Percentiles rank a stretch among this genome's conserved stretches.
Evolutionary conservation across 108 stramenopile species (phyloP).

Genomic region (Stephanodiscus triporus): DNA sequence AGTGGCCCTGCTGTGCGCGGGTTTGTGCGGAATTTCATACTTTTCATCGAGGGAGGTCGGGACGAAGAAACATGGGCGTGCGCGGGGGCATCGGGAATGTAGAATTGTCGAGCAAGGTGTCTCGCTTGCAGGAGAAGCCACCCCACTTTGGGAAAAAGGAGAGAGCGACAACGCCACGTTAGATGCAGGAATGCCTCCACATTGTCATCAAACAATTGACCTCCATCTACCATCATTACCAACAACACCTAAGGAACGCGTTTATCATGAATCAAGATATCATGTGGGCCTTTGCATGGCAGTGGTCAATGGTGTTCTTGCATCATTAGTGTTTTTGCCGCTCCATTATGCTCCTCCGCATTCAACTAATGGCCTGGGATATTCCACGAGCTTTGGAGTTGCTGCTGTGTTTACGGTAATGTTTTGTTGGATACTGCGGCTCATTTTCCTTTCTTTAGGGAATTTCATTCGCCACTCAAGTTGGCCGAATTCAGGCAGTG

Average conservation of each 20-base stretch:
- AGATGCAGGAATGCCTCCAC: constrained; percentile 38
- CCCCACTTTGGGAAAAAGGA: constrained; percentile 16
- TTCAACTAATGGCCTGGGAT: constrained; percentile 63
- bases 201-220: constrained; percentile 46
- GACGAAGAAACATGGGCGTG: constrained; percentile 6
- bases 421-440: constrained; percentile 63
- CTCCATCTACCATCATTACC: constrained; percentile 26
- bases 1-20: constrained; percentile 57
- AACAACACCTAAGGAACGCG: constrained; percentile 6
- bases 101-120: constrained; percentile 8
- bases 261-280: constrained; percentile 38
- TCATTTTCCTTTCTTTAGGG: constrained; percentile 28
- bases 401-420: constrained; percentile 68
- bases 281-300: constrained; percentile 50
- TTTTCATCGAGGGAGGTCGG: constrained; percentile 55
- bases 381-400: constrained; percentile 76
- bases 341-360: constrained; percentile 54
- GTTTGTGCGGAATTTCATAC: constrained; percentile 79
- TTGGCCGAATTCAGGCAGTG: neutral
- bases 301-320: constrained; percentile 56
- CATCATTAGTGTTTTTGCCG: constrained; percentile 61
- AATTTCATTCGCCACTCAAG: constrained; percentile 7
- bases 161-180: constrained; percentile 2
- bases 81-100: neutral
- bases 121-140: constrained; percentile 13